Percentiles rank a stretch among this genome's conserved stretches.
Conservation (phyloP, 441 rosid species). For the Brassica balearica region DNA sequence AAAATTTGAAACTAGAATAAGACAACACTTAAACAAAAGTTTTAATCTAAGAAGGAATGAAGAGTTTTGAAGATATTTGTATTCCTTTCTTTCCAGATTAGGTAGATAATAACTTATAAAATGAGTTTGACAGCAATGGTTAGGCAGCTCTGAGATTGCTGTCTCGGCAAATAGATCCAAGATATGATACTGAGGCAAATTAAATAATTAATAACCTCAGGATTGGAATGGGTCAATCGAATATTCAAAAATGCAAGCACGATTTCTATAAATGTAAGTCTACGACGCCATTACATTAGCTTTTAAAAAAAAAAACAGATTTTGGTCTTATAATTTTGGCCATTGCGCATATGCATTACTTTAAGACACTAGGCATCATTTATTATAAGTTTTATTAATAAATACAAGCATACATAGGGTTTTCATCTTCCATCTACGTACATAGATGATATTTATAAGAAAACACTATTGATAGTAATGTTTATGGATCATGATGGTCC, state of each 20-base stretch:
- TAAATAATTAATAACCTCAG: constrained; percentile 16
- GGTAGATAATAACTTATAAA: constrained; percentile 2
- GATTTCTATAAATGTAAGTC: neutral
- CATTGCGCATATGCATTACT: neutral
- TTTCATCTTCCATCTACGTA: constrained; percentile 15
- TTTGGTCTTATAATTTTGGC: neutral
- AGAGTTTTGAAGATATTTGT: neutral
- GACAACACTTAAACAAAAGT: neutral
- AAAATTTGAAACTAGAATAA: neutral
- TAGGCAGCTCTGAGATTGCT: constrained; percentile 13
- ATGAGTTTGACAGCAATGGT: neutral
- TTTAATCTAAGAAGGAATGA: neutral
- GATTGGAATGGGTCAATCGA: constrained; percentile 19
- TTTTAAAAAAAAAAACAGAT: neutral
- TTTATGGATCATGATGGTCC: constrained; percentile 19
- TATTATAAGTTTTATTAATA: neutral
- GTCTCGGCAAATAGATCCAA: neutral
- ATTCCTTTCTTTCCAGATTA: neutral
- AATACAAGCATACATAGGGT: neutral
- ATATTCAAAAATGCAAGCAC: constrained; percentile 38
- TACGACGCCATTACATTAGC: neutral
- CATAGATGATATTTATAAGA: constrained; percentile 9
- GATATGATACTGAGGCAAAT: neutral
- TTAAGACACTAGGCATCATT: neutral
- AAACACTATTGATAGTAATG: neutral